Evolutionary conservation across 768 basidiomycete genomes (phyloP), one percentile per base, ranked within the genome.

Genomic region (Wakefieldia striispora): DNA sequence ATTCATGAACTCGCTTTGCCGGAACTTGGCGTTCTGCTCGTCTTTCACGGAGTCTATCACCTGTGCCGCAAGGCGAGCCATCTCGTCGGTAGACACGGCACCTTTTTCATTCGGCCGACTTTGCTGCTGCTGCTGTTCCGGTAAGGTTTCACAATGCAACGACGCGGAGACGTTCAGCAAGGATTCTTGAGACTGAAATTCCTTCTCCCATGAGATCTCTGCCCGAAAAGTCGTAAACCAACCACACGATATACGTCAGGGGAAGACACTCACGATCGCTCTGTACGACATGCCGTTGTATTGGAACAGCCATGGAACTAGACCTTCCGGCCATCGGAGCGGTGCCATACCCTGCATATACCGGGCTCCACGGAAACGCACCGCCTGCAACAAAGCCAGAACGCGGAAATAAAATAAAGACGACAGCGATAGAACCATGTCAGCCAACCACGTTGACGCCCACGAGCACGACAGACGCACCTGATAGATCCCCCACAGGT

Each of bases 11-110:
- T 80, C 76, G 66, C 90, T 92, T 27, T 91, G 79, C 68, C 82
- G 77, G 61, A 97, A 93, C 65, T 95, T 97, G 31, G 84, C 81
- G 61, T 90, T 92, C 60, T 79, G 75, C 47, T 89, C 88, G 50
- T 84, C 70, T 60, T 79, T 75, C 40, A 95, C 79, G n/a, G 85
- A 77, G 36, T 90, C 81, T 47, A 95, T 71, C 34, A 95, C 77
- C 37, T 83, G 71, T 9, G 82, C 90, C 11, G 93, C 93, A 8
- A 90, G 86, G 24, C 80, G 78, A 3, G 92, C 86, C 40, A 95
- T 82, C 40, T 89, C 84, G 56, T 93, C 89, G 3, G 58, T 8
- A 57, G 61, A 39, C 26, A 52, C 55, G 63, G 60, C 49, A 63
- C 58, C 1, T 49, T 68, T 60, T 34, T 70, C 61, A 47, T 62